Conservation (phyloP, 2,329 filamentous ascomycete species). For the Knufia petricola region DNA sequence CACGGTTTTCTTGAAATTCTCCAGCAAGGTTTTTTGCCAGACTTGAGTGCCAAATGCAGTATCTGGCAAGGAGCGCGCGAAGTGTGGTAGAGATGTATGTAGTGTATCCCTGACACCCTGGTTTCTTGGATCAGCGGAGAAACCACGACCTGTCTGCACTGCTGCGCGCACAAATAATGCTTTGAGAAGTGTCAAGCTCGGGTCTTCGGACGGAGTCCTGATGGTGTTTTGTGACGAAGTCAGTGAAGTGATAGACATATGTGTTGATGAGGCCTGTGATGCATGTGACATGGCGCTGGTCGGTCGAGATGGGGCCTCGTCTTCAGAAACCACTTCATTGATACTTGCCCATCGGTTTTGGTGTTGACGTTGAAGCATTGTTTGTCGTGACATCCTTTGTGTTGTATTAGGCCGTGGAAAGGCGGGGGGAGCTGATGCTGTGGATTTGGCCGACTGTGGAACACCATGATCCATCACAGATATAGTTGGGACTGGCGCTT, state of each 20-base stretch:
- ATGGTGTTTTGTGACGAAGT: constrained; percentile 30
- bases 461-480: constrained; percentile 62
- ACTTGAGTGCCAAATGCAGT: constrained; percentile 68
- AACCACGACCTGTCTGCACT: constrained; percentile 17
- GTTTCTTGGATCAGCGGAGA: constrained; percentile 11
- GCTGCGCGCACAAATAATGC: constrained; percentile 74
- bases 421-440: constrained; percentile 5
- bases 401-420: constrained; percentile 7
- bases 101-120: constrained; percentile 12
- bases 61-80: constrained; percentile 64
- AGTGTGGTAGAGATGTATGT: constrained; percentile 68
- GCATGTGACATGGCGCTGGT: constrained; percentile 36
- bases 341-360: constrained; percentile 6
- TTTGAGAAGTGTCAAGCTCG: constrained; percentile 68
- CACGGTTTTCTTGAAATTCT: constrained; percentile 72
- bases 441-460: constrained; percentile 8
- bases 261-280: constrained; percentile 8
- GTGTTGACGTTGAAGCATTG: background rate
- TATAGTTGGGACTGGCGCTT: constrained; percentile 74
- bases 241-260: constrained; percentile 28
- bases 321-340: background rate
- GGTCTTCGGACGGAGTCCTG: constrained; percentile 54
- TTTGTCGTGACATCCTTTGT: constrained; percentile 3
- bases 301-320: constrained; percentile 65
- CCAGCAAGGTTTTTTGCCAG: constrained; percentile 61